Percentiles rank a stretch among this genome's conserved stretches.
These are phyloP conservation scores for Penicilliopsis zonata DNA, from an alignment of 495 filamentous ascomycete genomes.

Conservation along the genomic window DNA sequence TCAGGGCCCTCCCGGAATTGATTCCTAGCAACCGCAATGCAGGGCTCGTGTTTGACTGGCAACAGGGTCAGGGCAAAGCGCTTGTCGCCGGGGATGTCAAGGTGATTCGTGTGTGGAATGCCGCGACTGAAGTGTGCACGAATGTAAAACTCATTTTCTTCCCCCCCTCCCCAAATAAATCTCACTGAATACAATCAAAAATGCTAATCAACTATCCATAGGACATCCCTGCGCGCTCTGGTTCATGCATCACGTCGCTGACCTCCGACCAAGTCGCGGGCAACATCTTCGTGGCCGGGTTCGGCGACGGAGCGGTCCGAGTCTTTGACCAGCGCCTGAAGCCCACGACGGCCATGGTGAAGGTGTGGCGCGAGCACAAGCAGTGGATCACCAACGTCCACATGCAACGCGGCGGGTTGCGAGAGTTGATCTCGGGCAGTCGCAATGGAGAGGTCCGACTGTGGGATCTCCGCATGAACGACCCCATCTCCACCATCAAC, in stretches of 20 bases:
- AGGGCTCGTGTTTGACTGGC: conserved; percentile 94
- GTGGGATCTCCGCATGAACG: conserved; percentile 87
- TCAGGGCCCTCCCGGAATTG: conserved; percentile 84
- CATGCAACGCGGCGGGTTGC: conserved; percentile 88
- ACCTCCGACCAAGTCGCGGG: conserved; percentile 97
- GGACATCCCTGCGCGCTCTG: conserved; percentile 92
- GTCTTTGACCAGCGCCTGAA: conserved; percentile 84
- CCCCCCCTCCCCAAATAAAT: not conserved
- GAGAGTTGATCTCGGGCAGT: conserved; percentile 79
- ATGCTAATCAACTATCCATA: too few species aligned
- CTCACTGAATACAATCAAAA: too few species aligned
- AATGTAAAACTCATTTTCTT: conserved; percentile 34
- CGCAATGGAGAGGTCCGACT: conserved; percentile 86
- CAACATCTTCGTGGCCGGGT: conserved; percentile 89
- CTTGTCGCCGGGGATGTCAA: conserved; percentile 93
- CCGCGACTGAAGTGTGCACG: conserved; percentile 82
- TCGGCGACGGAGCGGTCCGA: conserved; percentile 90
- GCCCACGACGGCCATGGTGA: conserved; percentile 78
- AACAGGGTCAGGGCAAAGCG: conserved; percentile 88
- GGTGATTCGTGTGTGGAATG: conserved; percentile 92
- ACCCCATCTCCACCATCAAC: conserved; percentile 57
- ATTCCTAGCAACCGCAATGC: conserved; percentile 87
- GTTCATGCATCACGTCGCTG: conserved; percentile 87
- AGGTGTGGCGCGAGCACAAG: conserved; percentile 89
- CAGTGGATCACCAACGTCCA: conserved; percentile 93